A percentile compares a stretch with the other conserved stretches of the same genome.
phyloP scores from a whole-genome alignment of 768 basidiomycete species.

The Lyophyllum decastes region DNA sequence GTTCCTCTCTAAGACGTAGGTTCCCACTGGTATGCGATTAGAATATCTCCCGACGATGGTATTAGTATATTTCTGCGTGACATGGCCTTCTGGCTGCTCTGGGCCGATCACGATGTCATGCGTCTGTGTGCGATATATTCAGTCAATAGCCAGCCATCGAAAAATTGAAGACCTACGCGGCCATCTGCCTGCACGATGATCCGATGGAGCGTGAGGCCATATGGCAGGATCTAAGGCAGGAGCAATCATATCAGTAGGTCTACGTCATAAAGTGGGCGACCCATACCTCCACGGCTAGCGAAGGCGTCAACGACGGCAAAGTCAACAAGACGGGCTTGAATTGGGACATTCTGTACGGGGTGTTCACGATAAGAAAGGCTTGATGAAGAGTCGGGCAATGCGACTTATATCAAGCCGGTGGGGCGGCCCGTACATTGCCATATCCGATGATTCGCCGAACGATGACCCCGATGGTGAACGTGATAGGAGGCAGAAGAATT shows the following conservation, averaged over 20 bases:
- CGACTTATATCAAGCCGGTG: not conserved
- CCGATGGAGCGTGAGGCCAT: slow-evolving; percentile 69
- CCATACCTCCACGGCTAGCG: slow-evolving; percentile 62
- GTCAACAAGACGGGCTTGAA: slow-evolving; percentile 55
- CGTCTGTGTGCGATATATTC: slow-evolving; percentile 40
- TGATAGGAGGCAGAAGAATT: too few relatives aligned
- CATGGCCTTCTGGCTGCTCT: slow-evolving; percentile 59
- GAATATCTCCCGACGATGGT: slow-evolving; percentile 73
- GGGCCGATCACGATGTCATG: slow-evolving; percentile 80
- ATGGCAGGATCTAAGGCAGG: slow-evolving; percentile 56
- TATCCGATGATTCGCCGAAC: slow-evolving; percentile 15
- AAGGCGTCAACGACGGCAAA: slow-evolving; percentile 55
- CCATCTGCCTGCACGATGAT: slow-evolving; percentile 67
- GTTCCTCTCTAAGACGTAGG: slow-evolving; percentile 51
- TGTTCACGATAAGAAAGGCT: not conserved
- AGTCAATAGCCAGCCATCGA: not conserved
- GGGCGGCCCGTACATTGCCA: slow-evolving; percentile 9
- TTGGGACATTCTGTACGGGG: slow-evolving; percentile 36
- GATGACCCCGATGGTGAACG: not conserved
- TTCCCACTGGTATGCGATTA: slow-evolving; percentile 69
- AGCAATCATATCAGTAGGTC: too few relatives aligned
- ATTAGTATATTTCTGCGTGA: slow-evolving; percentile 68
- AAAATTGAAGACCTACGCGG: slow-evolving; percentile 38
- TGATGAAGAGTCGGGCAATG: not conserved
- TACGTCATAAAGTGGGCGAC: not conserved